Base-by-base conservation (phyloP, 768 basidiomycete species). In the Russula brevipes region DNA sequence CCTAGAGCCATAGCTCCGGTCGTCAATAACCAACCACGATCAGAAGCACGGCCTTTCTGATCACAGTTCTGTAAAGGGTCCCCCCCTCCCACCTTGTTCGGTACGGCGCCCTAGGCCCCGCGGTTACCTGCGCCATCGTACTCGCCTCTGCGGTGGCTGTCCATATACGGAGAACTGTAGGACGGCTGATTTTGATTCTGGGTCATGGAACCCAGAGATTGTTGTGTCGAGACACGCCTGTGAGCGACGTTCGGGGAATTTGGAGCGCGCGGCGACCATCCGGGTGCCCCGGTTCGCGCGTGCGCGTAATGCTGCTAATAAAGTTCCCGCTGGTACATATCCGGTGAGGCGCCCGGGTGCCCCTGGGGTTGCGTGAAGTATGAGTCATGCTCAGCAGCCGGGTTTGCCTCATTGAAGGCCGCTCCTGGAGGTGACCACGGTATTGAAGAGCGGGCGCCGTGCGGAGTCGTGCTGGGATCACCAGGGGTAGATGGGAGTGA, bases 281-380 rank as follows among this genome's bases (percentile, higher is more conserved):
- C 57, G 30, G 62, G 31, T 17, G 57, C 33, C 3, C 57, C 62
- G 14, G 61, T 52, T 53, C 57, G 36, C 12, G 31, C 10, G 45
- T 58, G 54, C n/a, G n/a, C n/a, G 14, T 45, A 42, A 30, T 58
- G 62, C 38, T 57, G 39, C 14, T 51, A 53, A 53, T 54, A 63
- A 16, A 47, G 57, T 17, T 63, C 62, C 17, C 62, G 36, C n/a
- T 46, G 57, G 3, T 39, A 41, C 52, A 42, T 11, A 8, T 54
- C 16, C 16, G 62, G 52, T 16, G 62, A 63, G 17, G 57, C 46
- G 38, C 51, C 36, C 31, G 45, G 14, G 3, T 63, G 62, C 41
- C 53, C 57, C 31, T 58, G 62, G 1, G 51, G 5, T 19, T 47
- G 62, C 42, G 62, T 39, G n/a, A 59, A 63, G 11, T 59, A 63